A percentile compares a stretch with the other conserved stretches of the same genome.
Evolutionary conservation across 805 yeast species (phyloP).

Genomic region (Ogataea ramenticola): DNA sequence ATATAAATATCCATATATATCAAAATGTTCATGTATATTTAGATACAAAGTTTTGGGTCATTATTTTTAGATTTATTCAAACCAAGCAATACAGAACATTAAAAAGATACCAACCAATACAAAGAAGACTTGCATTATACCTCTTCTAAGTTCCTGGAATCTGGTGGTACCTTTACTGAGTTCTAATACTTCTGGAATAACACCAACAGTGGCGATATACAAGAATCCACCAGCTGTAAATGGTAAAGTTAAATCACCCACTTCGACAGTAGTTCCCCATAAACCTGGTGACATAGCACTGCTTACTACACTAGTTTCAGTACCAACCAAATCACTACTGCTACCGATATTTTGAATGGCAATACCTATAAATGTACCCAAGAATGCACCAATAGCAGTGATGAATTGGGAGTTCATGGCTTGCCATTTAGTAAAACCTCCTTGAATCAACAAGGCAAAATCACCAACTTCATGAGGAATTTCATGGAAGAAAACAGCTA

Average conservation of each 20-base stretch:
- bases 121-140: conserved; percentile 39
- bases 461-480: conserved; percentile 81
- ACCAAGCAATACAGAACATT: conserved; percentile 48
- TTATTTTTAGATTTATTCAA: conserved; percentile 21
- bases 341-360: conserved; percentile 36
- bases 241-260: conserved; percentile 53
- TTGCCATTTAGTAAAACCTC: conserved; percentile 59
- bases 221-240: conserved; percentile 73
- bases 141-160: conserved; percentile 30
- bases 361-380: conserved; percentile 64
- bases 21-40: too few relatives aligned
- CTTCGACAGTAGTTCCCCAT: conserved; percentile 43
- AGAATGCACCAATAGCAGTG: conserved; percentile 56
- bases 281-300: conserved; percentile 24
- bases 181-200: conserved; percentile 65
- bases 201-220: conserved; percentile 66
- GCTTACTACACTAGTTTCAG: conserved; percentile 1
- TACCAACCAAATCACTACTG: conserved; percentile 4
- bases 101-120: conserved; percentile 47
- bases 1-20: too few relatives aligned
- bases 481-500: conserved; percentile 71
- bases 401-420: conserved; percentile 62
- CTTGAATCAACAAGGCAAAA: conserved; percentile 62
- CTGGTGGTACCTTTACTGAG: conserved; percentile 28
- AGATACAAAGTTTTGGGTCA: too few relatives aligned